phyloP scores from a whole-genome alignment of 352 stramenopile species.

The Phytopythium cucurbitacearum region DNA sequence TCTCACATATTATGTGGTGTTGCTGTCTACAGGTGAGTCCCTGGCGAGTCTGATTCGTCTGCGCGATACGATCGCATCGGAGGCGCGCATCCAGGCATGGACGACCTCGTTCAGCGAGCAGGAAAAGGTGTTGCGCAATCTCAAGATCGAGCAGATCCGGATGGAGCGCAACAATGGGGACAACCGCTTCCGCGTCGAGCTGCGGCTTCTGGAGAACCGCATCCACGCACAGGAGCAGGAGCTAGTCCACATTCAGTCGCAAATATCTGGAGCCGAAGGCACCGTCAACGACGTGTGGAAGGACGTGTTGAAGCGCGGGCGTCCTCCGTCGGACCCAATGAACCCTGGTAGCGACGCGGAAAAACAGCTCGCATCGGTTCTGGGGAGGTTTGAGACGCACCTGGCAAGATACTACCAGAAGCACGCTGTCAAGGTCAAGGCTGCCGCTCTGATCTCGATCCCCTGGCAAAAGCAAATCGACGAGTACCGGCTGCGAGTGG shows the following conservation, averaged over 20 bases:
- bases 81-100: conserved; percentile 50
- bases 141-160: conserved; percentile 60
- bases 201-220: conserved; percentile 53
- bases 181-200: conserved; percentile 49
- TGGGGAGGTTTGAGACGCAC: conserved; percentile 54
- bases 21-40: conserved; percentile 45
- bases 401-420: conserved; percentile 49
- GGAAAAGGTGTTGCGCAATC: conserved; percentile 42
- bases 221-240: conserved; percentile 60
- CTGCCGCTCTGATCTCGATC: conserved; percentile 39
- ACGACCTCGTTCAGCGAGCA: conserved; percentile 35
- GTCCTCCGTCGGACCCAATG: not conserved
- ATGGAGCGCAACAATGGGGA: conserved; percentile 46
- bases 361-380: conserved; percentile 46
- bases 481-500: conserved; percentile 57
- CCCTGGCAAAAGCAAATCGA: conserved; percentile 75
- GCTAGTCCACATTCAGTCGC: conserved; percentile 44
- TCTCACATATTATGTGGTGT: not conserved
- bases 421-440: conserved; percentile 54
- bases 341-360: not conserved
- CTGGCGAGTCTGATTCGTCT: conserved; percentile 60
- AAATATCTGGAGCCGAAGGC: conserved; percentile 42
- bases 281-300: conserved; percentile 62
- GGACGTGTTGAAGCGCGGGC: conserved; percentile 27
- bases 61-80: conserved; percentile 60